Percentiles rank a stretch among this genome's conserved stretches.
Evolutionary conservation across 805 yeast species (phyloP).

Genomic region (Kodamaea kaohsiungensis): DNA sequence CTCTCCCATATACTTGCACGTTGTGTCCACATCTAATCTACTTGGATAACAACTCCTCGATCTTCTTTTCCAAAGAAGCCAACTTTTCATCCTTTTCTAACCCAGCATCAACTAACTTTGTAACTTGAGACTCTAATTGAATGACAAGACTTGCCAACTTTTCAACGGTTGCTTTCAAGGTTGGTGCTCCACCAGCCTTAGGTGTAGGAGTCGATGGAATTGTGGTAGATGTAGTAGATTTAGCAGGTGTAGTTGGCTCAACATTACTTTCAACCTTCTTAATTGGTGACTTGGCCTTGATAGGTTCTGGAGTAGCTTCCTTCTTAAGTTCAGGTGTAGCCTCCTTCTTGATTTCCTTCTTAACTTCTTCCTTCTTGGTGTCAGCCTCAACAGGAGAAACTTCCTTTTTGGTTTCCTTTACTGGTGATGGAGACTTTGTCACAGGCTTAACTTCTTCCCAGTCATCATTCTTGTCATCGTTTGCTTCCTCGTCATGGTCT

Average conservation of each 20-base stretch:
- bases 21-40: constrained; percentile 12
- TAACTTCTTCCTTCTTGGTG: constrained; percentile 18
- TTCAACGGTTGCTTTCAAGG: constrained; percentile 72
- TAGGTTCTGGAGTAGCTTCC: constrained; percentile 14
- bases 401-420: constrained; percentile 16
- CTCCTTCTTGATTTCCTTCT: constrained; percentile 13
- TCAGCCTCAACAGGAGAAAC: constrained; percentile 18
- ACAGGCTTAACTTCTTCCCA: constrained; percentile 36
- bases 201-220: constrained; percentile 21
- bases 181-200: constrained; percentile 46
- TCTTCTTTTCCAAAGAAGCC: constrained; percentile 56
- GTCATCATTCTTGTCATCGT: constrained; percentile 33
- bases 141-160: constrained; percentile 59
- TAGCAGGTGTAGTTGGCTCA: constrained; percentile 3
- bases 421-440: constrained; percentile 1
- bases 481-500: constrained; percentile 37
- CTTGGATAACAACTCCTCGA: constrained; percentile 53
- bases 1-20: not conserved
- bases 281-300: constrained; percentile 16
- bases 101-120: constrained; percentile 51
- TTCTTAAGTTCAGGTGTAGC: constrained; percentile 10
- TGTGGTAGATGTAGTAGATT: constrained; percentile 12
- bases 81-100: constrained; percentile 67
- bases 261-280: constrained; percentile 6
- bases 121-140: constrained; percentile 56